A percentile compares a stretch with the other conserved stretches of the same genome.
Evolutionary conservation across 495 filamentous ascomycete genomes (phyloP).

Genomic region (Aspergillus conjunctus): DNA sequence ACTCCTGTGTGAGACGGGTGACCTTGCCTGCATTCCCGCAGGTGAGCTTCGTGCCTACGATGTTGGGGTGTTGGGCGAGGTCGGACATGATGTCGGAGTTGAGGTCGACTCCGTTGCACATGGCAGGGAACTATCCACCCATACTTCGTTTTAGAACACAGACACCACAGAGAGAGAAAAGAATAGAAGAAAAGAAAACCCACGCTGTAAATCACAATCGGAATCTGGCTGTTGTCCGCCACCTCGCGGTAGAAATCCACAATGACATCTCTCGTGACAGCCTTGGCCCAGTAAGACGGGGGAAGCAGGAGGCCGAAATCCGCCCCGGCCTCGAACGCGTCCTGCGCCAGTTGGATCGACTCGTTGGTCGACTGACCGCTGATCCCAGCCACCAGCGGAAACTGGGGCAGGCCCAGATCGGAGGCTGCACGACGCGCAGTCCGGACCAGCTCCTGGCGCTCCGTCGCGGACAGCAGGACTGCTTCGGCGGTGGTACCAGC

Average conservation of each 20-base stretch:
- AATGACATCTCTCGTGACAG: slow-evolving; percentile 57
- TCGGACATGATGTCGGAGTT: slow-evolving; percentile 57
- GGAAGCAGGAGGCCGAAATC: slow-evolving; percentile 60
- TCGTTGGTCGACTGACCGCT: slow-evolving; percentile 62
- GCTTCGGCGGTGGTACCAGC: slow-evolving; percentile 64
- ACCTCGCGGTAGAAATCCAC: slow-evolving; percentile 59
- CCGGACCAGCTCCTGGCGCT: slow-evolving; percentile 50
- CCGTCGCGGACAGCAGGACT: slow-evolving; percentile 56
- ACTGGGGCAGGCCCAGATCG: slow-evolving; percentile 59
- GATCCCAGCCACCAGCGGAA: slow-evolving; percentile 60
- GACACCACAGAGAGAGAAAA: background rate
- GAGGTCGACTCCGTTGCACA: slow-evolving; percentile 67
- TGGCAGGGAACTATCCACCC: slow-evolving; percentile 56
- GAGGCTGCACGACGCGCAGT: slow-evolving; percentile 50
- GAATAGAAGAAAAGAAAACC: background rate
- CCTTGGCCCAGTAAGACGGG: slow-evolving; percentile 59
- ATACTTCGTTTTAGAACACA: background rate
- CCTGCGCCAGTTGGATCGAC: slow-evolving; percentile 64
- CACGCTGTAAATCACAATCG: slow-evolving; percentile 61
- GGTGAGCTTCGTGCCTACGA: slow-evolving; percentile 67
- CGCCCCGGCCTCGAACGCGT: slow-evolving; percentile 55
- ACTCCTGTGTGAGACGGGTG: slow-evolving; percentile 51
- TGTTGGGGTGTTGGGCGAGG: slow-evolving; percentile 51
- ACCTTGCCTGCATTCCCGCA: slow-evolving; percentile 66
- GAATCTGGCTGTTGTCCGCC: slow-evolving; percentile 48